Conservation (phyloP, 208 protist genomes). For the Spongospora subterranea region DNA sequence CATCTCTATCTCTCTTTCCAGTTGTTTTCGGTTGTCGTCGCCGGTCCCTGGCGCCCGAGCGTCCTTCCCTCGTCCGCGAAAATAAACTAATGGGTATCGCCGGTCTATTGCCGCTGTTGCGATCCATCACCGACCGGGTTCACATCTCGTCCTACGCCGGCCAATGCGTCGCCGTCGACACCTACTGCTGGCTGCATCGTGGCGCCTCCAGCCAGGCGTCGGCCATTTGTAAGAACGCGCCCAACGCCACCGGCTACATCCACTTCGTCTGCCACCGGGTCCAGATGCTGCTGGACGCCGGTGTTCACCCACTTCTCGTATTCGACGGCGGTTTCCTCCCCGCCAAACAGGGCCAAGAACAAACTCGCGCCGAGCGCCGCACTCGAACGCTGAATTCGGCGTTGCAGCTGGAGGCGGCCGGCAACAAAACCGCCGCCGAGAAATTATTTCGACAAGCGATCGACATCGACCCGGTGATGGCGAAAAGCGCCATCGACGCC, state of each 20-base stretch:
- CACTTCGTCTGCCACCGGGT: slow-evolving; percentile 77
- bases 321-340: slow-evolving; percentile 87
- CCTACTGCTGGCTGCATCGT: slow-evolving; percentile 82
- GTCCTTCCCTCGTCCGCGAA: background rate
- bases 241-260: slow-evolving; percentile 63
- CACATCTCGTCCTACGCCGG: slow-evolving; percentile 74
- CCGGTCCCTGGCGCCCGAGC: background rate
- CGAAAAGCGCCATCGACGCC: slow-evolving; percentile 76
- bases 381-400: background rate
- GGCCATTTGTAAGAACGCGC: slow-evolving; percentile 36
- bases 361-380: slow-evolving; percentile 70
- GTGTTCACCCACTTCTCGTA: slow-evolving; percentile 84
- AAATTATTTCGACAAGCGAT: slow-evolving; percentile 78
- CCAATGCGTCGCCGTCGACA: slow-evolving; percentile 81
- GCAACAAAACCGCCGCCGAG: slow-evolving; percentile 74
- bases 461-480: slow-evolving; percentile 83
- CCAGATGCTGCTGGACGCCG: slow-evolving; percentile 74
- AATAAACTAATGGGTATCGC: slow-evolving; percentile 82
- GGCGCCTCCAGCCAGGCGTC: slow-evolving; percentile 75
- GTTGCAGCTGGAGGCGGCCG: slow-evolving; percentile 58
- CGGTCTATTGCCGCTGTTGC: slow-evolving; percentile 77
- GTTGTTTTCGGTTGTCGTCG: no score
- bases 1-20: no score
- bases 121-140: slow-evolving; percentile 63
- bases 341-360: slow-evolving; percentile 81